Evolutionary conservation across 2,329 filamentous ascomycete species (phyloP), one percentile per base, ranked within the genome.

Genomic region (Penicillium italicum): DNA sequence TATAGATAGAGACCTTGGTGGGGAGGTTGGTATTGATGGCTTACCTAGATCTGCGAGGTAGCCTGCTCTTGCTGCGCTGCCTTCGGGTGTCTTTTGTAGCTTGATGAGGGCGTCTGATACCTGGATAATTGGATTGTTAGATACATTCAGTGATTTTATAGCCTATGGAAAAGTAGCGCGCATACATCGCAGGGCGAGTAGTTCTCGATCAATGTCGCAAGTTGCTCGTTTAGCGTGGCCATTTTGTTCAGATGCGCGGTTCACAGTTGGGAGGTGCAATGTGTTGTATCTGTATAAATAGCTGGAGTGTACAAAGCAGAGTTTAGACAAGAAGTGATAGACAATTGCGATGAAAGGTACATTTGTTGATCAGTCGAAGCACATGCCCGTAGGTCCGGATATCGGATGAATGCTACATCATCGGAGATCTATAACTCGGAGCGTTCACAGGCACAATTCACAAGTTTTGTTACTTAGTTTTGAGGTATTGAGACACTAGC

Each of bases 81-180:
- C 74, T 26, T 65, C 51, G 6, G 68, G 61, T 5, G 64, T 58
- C 43, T 73, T 73, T 56, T 86, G 81, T 45, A 91, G 79, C 66
- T 87, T 89, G 53, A 90, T 79, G 2, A 91, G 80, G 6, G 87
- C 87, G 70, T 91, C 88, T 11, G 88, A 89, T 57, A 90, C 77
- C 79, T 89, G 50, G 33, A 30, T 5, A 5, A 14, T 37, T 8
- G 12, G n/a, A 26, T 24, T 12, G 44, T 45, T 24, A 45, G 41
- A 46, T 28, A 10, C 30, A 37, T 2, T 18, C 5, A 5, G 5
- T 24, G 24, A 11, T 33, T 30, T 3, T 12, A 12, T 16, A 3
- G 8, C 10, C n/a, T 7, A 30, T 30, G 18, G n/a, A 9, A 9
- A 20, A 18, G 4, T 3, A 31, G 34, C 5, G 5, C 9, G 49